Base-by-base conservation (phyloP, 352 stramenopile genomes). In the Globisporangium nunn region DNA sequence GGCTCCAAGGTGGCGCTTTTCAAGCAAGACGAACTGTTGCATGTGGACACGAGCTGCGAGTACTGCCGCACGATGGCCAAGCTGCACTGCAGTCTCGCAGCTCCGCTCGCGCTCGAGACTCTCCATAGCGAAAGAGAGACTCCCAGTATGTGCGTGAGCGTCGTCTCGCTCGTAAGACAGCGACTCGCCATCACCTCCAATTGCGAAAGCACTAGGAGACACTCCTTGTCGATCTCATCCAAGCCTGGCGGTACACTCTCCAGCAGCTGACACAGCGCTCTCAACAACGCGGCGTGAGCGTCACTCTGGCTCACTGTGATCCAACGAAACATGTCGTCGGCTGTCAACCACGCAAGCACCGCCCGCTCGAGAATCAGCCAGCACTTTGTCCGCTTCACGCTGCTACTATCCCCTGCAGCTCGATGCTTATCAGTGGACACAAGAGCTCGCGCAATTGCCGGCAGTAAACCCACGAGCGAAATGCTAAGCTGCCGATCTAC, bases 291-390 rank as follows among this genome's bases (percentile, higher is more conserved):
- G 0, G 49, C 40, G 2, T 80, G 67, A 1, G 77, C 77, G 2
- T 70, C 62, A 4, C 47, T 47, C 37, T 77, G 76, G 50, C 63
- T 65, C 6, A 87, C 47, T 18, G 75, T 75, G 55, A 90, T 88
- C 80, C 80, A 90, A 2, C 80, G 75, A 44, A 87, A 69, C 72
- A 84, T 87, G 43, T 90, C 77, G n/a, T 81, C 67, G 6, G 72
- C 71, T n/a, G 50, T 52, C 5, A 90, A 54, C 80, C 80, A 90
- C 8, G 63, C 45, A 18, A 88, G 49, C n/a, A 52, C 46, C 0
- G 74, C 70, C 12, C 66, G 67, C 23, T 70, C 56, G 6, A 81
- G 44, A 41, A 69, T 70, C n/a, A 70, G 49, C 64, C 73, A 88
- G 10, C 71, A 57, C 18, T 50, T 71, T 47, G 29, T 37, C 11